Evolutionary conservation across 1,284 basidiomycete species (phyloP).

Genomic region (Leccinum griseonigrum): DNA sequence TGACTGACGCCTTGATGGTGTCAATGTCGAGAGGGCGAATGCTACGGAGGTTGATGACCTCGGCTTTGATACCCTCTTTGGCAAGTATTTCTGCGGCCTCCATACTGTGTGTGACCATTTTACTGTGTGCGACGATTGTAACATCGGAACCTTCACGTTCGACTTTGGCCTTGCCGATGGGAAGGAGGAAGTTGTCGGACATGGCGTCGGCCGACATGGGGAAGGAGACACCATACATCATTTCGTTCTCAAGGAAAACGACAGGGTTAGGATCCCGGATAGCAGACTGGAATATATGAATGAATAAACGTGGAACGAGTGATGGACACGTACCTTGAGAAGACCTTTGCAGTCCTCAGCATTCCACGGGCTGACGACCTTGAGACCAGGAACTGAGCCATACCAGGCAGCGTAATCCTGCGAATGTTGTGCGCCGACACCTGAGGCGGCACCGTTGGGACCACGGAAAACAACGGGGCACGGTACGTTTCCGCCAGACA

Average conservation of each 20-base stretch:
- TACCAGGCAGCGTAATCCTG: slow-evolving; percentile 96
- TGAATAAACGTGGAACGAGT: slow-evolving; percentile 1
- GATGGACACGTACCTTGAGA: slow-evolving; percentile 68
- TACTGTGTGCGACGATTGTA: slow-evolving; percentile 96
- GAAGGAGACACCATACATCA: slow-evolving; percentile 97
- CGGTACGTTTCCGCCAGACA: slow-evolving; percentile 98
- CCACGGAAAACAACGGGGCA: slow-evolving; percentile 99
- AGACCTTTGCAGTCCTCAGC: slow-evolving; percentile 98
- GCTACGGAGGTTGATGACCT: slow-evolving; percentile 96
- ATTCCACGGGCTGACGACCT: slow-evolving; percentile 97
- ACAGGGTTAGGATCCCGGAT: slow-evolving; percentile 99
- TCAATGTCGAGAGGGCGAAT: slow-evolving; percentile 98
- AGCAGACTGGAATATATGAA: slow-evolving; percentile 59
- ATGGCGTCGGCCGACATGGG: slow-evolving; percentile 93
- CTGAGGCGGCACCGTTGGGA: slow-evolving; percentile 97
- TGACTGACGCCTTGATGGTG: slow-evolving; percentile 92
- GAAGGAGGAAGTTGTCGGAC: slow-evolving; percentile 92
- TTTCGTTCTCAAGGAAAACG: slow-evolving; percentile 99
- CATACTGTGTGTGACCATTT: slow-evolving; percentile 90
- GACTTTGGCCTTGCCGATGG: slow-evolving; percentile 97
- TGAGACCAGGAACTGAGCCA: slow-evolving; percentile 93
- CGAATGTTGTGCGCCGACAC: slow-evolving; percentile 94
- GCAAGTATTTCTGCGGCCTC: slow-evolving; percentile 92
- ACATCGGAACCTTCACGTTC: slow-evolving; percentile 92
- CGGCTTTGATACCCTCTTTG: slow-evolving; percentile 96